Evolutionary conservation across 2,329 filamentous ascomycete genomes (phyloP).

Genomic region (Pseudocercospora vitis): DNA sequence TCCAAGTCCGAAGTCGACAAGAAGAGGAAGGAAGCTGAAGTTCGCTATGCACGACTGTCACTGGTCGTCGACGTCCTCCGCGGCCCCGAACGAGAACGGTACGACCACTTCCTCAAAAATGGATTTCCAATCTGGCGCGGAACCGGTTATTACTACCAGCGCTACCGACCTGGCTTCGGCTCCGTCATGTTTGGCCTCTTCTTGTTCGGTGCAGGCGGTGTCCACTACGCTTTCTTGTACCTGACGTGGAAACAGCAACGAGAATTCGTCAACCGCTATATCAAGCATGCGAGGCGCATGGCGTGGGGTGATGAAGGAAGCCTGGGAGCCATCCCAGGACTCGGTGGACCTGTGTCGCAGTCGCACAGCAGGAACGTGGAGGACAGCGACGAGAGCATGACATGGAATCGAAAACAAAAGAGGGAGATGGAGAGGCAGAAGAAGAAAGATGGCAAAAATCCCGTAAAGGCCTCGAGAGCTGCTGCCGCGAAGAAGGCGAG

Average conservation of each 20-base stretch:
- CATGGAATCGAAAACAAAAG: slow-evolving; percentile 76
- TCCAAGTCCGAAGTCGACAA: slow-evolving; percentile 70
- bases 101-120: slow-evolving; percentile 90
- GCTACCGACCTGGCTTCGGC: slow-evolving; percentile 86
- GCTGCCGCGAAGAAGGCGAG: slow-evolving; percentile 53
- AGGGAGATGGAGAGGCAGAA: slow-evolving; percentile 83
- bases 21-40: slow-evolving; percentile 76
- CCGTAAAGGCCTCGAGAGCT: slow-evolving; percentile 47
- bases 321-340: slow-evolving; percentile 65
- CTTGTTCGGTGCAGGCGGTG: slow-evolving; percentile 75
- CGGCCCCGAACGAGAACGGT: slow-evolving; percentile 76
- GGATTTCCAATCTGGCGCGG: slow-evolving; percentile 97
- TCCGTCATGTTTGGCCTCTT: slow-evolving; percentile 81
- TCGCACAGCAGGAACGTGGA: slow-evolving; percentile 43
- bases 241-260: slow-evolving; percentile 86
- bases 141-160: slow-evolving; percentile 95
- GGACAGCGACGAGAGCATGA: slow-evolving; percentile 54
- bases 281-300: slow-evolving; percentile 80
- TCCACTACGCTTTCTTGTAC: slow-evolving; percentile 82
- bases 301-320: slow-evolving; percentile 84
- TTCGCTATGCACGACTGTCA: slow-evolving; percentile 79
- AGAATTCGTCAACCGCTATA: slow-evolving; percentile 89
- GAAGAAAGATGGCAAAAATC: slow-evolving; percentile 61
- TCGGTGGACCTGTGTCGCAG: slow-evolving; percentile 49
- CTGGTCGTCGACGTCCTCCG: slow-evolving; percentile 84